These are phyloP conservation scores for Schizothecium vesticola DNA, from an alignment of 495 filamentous ascomycete species.

Conservation along the genomic window DNA sequence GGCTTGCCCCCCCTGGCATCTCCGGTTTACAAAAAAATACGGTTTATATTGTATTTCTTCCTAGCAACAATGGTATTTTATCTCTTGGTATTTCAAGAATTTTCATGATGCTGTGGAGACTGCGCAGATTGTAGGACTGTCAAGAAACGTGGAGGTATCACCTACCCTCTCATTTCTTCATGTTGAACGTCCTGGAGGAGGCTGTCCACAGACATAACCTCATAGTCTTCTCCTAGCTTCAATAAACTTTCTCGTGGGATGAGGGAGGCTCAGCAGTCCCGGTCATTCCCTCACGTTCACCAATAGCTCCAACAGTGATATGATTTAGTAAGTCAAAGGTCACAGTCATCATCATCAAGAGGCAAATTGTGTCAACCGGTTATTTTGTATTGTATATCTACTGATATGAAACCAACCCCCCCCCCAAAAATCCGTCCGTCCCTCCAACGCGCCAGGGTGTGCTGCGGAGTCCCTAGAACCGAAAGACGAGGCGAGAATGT, in stretches of 20 bases:
- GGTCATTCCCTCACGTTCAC: neutral
- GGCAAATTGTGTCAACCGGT: neutral
- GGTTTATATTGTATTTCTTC: neutral
- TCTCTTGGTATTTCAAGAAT: neutral
- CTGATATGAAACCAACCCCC: neutral
- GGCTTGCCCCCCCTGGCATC: neutral
- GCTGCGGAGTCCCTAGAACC: neutral
- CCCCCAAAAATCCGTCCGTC: neutral
- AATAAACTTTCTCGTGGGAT: neutral
- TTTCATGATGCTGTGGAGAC: neutral
- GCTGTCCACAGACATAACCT: too few relatives aligned
- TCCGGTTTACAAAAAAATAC: neutral
- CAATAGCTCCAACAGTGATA: neutral
- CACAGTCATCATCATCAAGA: neutral
- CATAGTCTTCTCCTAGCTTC: too few relatives aligned
- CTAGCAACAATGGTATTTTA: neutral
- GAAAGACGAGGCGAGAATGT: neutral
- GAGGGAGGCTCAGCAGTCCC: neutral
- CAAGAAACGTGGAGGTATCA: neutral
- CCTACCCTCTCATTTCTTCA: neutral
- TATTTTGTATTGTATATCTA: neutral
- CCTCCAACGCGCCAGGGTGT: neutral
- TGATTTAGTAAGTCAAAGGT: neutral
- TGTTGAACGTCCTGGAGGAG: neutral
- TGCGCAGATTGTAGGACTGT: neutral